Evolutionary conservation across 2,329 filamentous ascomycete species (phyloP), one percentile per base, ranked within the genome.

Genomic region (Ilyonectria destructans): DNA sequence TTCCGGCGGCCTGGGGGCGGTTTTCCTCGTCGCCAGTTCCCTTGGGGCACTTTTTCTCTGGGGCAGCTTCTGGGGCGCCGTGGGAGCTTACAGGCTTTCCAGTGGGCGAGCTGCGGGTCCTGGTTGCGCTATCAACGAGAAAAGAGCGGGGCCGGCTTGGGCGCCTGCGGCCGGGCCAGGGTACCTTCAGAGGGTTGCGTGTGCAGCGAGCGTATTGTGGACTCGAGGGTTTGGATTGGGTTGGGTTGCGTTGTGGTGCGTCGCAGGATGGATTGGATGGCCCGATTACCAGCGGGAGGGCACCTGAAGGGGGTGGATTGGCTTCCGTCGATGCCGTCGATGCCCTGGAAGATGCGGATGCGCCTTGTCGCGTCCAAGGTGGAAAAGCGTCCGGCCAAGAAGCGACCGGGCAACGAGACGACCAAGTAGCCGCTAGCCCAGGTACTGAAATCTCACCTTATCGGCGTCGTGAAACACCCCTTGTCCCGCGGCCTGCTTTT

Each of bases 371-470:
- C 49, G 48, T 51, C 48, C 48, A 51, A 51, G 48, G 26, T 51
- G 48, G 6, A 51, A 51, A 9, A 9, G 19, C 8, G 26, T 12
- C 33, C n/a, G 51, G 51, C 29, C 51, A 31, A 58, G 43, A 64
- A 68, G 57, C 62, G 66, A 51, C 67, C 62, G 61, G 73, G 70
- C 65, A 75, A 67, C 65, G 58, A 58, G 64, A 58, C 58, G 63
- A 31, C 63, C 51, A 54, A 63, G 63, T 51, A 60, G 43, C 71
- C 65, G 68, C 65, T 58, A 51, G 40, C 29, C 57, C 33, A 60
- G 69, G 72, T 66, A 73, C 71, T 68, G 74, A 70, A 69, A 69
- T 75, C 67, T 75, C 68, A 70, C 69, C 70, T 73, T 74, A 70
- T 70, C 64, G 60, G 60, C 43, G 61, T 57, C 57, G 68, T 69